These are phyloP conservation scores for Cordyceps farinosa DNA, from an alignment of 2,329 filamentous ascomycete species.

Conservation along the genomic window DNA sequence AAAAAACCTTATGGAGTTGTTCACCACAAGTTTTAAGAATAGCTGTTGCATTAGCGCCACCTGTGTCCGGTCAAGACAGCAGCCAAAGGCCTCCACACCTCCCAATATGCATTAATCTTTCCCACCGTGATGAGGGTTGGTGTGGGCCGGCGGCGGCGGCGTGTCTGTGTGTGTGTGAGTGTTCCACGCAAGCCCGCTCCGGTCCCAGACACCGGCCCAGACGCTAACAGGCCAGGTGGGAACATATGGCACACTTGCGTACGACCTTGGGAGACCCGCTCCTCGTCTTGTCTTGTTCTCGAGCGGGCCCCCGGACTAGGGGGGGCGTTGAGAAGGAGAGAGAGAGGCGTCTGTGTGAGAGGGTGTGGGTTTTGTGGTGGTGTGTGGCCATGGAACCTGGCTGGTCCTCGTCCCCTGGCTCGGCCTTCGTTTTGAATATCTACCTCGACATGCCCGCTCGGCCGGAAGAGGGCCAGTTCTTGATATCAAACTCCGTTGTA, in stretches of 20 bases:
- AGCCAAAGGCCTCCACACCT: not conserved
- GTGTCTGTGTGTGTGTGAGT: constrained; percentile 25
- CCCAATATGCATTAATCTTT: constrained; percentile 13
- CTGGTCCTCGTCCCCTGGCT: not conserved
- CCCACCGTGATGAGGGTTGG: constrained; percentile 27
- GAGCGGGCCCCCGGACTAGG: constrained; percentile 15
- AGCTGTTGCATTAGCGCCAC: constrained; percentile 37
- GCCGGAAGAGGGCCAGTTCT: not conserved
- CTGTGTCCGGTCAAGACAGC: constrained; percentile 13
- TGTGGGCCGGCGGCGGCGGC: constrained; percentile 28
- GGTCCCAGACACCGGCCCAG: constrained; percentile 25
- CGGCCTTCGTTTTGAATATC: constrained; percentile 12
- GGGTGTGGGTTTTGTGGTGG: not conserved
- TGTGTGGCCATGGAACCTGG: constrained; percentile 2
- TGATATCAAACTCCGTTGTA: constrained; percentile 17
- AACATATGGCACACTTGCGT: too few species aligned
- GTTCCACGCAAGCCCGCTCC: constrained; percentile 36
- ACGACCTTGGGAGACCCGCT: not conserved
- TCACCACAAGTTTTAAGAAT: constrained; percentile 40
- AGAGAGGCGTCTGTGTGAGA: not conserved
- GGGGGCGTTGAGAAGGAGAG: not conserved
- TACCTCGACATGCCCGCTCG: constrained; percentile 18
- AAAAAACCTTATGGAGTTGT: constrained; percentile 31
- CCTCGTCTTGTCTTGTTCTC: constrained; percentile 19
- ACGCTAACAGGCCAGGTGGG: not conserved